phyloP scores from a whole-genome alignment of 768 basidiomycete genomes.

The Calocera viscosa region DNA sequence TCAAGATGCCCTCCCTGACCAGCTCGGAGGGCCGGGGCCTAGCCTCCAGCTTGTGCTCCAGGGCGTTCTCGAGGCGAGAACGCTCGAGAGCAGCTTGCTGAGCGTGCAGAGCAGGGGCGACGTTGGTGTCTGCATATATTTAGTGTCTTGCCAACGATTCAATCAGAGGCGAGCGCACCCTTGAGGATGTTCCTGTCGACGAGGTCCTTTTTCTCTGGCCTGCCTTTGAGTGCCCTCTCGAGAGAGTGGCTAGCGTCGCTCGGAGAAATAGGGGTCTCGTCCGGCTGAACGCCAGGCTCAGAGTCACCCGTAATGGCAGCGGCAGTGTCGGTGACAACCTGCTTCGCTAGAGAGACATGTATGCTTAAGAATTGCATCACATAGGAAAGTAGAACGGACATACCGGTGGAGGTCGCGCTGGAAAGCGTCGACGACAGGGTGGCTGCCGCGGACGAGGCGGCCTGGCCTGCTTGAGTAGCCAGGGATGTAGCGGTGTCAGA shows the following conservation, averaged over 20 bases:
- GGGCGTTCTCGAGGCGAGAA: conserved; percentile 55
- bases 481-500: not conserved
- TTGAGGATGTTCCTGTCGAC: conserved; percentile 61
- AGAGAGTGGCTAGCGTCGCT: conserved; percentile 26
- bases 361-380: not conserved
- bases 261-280: conserved; percentile 13
- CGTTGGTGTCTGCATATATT: conserved; percentile 41
- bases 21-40: conserved; percentile 51
- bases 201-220: conserved; percentile 50
- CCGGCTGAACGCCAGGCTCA: conserved; percentile 3
- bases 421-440: not conserved
- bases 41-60: conserved; percentile 46
- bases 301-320: not conserved
- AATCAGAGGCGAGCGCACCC: conserved; percentile 29
- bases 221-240: conserved; percentile 40
- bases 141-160: not conserved
- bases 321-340: not conserved
- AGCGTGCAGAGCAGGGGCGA: conserved; percentile 49
- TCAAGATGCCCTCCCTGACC: conserved; percentile 51
- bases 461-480: not conserved
- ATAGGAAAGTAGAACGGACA: not conserved
- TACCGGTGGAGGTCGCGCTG: not conserved
- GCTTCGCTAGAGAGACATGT: not conserved
- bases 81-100: conserved; percentile 46
- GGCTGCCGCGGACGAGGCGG: not conserved